Percentiles rank a stretch among this genome's conserved stretches.
These are phyloP conservation scores for Pythium aristosporum DNA, from an alignment of 352 stramenopile species.

Conservation along the genomic window DNA sequence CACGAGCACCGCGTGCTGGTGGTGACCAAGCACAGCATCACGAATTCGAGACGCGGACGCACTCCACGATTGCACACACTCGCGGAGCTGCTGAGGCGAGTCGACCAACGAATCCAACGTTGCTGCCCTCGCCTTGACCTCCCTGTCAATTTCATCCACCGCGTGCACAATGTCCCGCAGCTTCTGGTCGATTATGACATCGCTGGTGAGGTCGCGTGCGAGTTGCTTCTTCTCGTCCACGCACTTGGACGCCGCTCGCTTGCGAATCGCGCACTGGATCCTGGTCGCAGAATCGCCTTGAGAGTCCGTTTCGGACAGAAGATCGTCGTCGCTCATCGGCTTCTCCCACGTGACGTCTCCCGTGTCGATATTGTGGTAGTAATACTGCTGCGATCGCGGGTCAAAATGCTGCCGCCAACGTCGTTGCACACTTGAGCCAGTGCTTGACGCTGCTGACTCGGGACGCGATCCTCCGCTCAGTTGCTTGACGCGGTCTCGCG, in stretches of 20 bases:
- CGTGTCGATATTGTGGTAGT: slow-evolving; percentile 36
- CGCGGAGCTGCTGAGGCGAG: slow-evolving; percentile 23
- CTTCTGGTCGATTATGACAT: slow-evolving; percentile 36
- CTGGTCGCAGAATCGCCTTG: slow-evolving; percentile 38
- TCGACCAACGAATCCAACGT: not conserved
- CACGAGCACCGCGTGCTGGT: slow-evolving; percentile 34
- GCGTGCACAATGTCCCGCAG: slow-evolving; percentile 38
- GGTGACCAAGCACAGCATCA: slow-evolving; percentile 36
- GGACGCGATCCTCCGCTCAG: slow-evolving; percentile 3
- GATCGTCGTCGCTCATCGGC: slow-evolving; percentile 22
- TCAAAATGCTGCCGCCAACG: slow-evolving; percentile 51
- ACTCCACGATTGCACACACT: slow-evolving; percentile 34
- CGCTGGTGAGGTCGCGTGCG: slow-evolving; percentile 33
- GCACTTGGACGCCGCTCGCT: slow-evolving; percentile 31
- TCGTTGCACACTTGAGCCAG: not conserved
- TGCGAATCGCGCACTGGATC: slow-evolving; percentile 60
- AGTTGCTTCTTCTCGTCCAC: slow-evolving; percentile 33
- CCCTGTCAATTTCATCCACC: slow-evolving; percentile 42
- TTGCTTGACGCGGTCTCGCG: slow-evolving; percentile 35
- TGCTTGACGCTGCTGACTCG: not conserved
- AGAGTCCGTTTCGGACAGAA: slow-evolving; percentile 24
- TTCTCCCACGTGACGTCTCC: slow-evolving; percentile 37
- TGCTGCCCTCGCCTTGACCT: slow-evolving; percentile 33
- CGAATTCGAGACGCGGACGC: slow-evolving; percentile 31
- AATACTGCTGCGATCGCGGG: slow-evolving; percentile 30